Evolutionary conservation across 2,329 filamentous ascomycete species (phyloP).

Genomic region (Penicillium fuscoglaucum): DNA sequence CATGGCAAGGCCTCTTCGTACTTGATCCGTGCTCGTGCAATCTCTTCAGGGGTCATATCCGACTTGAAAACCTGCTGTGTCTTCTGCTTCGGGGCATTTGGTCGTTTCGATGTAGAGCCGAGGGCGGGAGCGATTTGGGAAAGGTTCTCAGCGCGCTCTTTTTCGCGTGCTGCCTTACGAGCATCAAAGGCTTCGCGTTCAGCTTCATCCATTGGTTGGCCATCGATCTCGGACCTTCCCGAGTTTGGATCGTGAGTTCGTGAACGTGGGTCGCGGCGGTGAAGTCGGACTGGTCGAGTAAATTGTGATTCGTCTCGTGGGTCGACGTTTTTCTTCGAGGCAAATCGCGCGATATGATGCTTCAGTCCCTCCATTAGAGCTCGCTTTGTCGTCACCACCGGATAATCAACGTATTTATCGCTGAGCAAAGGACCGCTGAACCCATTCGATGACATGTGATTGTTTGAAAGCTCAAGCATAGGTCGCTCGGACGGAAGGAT

Average conservation of each 20-base stretch:
- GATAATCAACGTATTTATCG: conserved; percentile 55
- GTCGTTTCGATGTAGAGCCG: conserved; percentile 68
- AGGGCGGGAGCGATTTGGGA: conserved; percentile 88
- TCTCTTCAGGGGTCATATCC: conserved; percentile 73
- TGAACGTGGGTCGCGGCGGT: conserved; percentile 80
- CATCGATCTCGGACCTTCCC: conserved; percentile 38
- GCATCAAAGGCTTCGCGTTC: conserved; percentile 60
- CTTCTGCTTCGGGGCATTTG: conserved; percentile 69
- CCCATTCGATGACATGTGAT: conserved; percentile 41
- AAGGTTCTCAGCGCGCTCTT: conserved; percentile 80
- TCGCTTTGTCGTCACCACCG: conserved; percentile 80
- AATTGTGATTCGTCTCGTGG: conserved; percentile 79
- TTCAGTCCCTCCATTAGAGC: conserved; percentile 76
- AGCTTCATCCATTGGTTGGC: conserved; percentile 63
- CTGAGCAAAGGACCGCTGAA: conserved; percentile 46
- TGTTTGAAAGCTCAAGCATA: conserved; percentile 23
- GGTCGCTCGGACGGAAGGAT: conserved; percentile 23
- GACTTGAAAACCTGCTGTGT: conserved; percentile 81
- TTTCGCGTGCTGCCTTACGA: conserved; percentile 73
- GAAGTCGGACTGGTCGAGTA: conserved; percentile 80
- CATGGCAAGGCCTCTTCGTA: conserved; percentile 96
- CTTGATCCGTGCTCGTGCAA: conserved; percentile 63
- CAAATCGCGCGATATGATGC: conserved; percentile 83
- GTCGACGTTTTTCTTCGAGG: conserved; percentile 62
- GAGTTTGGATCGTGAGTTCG: conserved; percentile 57